Evolutionary conservation across 1,284 basidiomycete species (phyloP).

Genomic region (Sporisorium exsertum): DNA sequence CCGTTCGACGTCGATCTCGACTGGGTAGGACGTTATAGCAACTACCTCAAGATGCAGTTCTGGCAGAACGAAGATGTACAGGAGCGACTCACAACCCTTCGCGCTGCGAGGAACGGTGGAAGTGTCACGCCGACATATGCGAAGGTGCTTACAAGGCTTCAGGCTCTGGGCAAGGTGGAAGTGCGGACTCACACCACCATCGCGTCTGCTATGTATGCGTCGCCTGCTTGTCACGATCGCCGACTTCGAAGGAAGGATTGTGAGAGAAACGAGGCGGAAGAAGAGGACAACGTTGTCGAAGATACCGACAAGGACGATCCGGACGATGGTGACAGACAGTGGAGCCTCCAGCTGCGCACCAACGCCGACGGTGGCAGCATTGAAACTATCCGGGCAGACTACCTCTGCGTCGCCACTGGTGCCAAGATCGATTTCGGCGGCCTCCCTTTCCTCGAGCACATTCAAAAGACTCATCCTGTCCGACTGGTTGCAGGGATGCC

Average conservation of each 20-base stretch:
- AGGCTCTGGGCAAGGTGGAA: slow-evolving; percentile 52
- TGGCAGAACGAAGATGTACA: slow-evolving; percentile 61
- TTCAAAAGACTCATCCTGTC: slow-evolving; percentile 52
- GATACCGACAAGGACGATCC: background rate
- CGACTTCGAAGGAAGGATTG: background rate
- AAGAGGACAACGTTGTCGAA: background rate
- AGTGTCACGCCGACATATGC: slow-evolving; percentile 67
- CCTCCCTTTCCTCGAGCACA: slow-evolving; percentile 56
- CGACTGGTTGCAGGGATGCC: slow-evolving; percentile 66
- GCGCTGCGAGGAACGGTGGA: slow-evolving; percentile 63
- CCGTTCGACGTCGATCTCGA: slow-evolving; percentile 66
- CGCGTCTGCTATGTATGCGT: slow-evolving; percentile 17
- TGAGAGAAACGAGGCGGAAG: background rate
- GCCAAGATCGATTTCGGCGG: slow-evolving; percentile 48
- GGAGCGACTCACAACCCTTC: slow-evolving; percentile 56
- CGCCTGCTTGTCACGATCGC: background rate
- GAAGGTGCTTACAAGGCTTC: slow-evolving; percentile 51
- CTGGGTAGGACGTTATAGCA: slow-evolving; percentile 65
- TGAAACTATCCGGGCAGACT: slow-evolving; percentile 36
- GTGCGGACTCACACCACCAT: slow-evolving; percentile 59
- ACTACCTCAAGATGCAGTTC: slow-evolving; percentile 66
- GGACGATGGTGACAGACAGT: slow-evolving; percentile 14
- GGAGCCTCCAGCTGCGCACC: slow-evolving; percentile 39
- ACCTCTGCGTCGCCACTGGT: slow-evolving; percentile 67
- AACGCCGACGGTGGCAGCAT: slow-evolving; percentile 4